phyloP scores from a whole-genome alignment of 331 rosid genomes.

The Cydonia oblonga region DNA sequence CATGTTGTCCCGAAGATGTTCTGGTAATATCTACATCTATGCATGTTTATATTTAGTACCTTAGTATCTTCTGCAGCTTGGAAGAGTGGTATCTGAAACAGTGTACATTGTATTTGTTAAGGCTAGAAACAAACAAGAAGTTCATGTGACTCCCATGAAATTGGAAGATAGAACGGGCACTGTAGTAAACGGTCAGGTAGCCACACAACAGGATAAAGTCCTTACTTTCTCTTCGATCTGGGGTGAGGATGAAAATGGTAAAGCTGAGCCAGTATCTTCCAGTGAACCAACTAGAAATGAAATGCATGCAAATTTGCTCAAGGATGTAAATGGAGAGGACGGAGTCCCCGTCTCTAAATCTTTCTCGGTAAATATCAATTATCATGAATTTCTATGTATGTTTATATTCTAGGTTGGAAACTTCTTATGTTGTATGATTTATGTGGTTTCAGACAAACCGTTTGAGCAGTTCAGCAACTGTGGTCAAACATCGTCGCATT shows the following conservation, averaged over 20 bases:
- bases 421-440: constrained; percentile 6
- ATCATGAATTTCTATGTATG: no score
- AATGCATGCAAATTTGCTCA: constrained; percentile 8
- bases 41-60: background rate
- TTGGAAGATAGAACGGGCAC: no score
- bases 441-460: constrained; percentile 43
- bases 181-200: no score
- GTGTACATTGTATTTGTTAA: no score
- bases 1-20: constrained; percentile 8
- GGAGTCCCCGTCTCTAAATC: background rate
- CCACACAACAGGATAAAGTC: no score
- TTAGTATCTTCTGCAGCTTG: no score
- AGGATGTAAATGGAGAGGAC: constrained; percentile 20
- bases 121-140: no score
- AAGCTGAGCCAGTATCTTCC: background rate
- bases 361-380: no score
- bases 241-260: no score
- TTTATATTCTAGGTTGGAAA: constrained; percentile 2
- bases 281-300: constrained; percentile 17
- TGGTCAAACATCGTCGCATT: constrained; percentile 12
- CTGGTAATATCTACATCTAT: constrained; percentile 15
- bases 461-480: constrained; percentile 14
- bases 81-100: no score
- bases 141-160: no score
- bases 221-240: no score